A percentile compares a stretch with the other conserved stretches of the same genome.
Conservation (phyloP, 345 rosid species). For the Abelmoschus esculentus region DNA sequence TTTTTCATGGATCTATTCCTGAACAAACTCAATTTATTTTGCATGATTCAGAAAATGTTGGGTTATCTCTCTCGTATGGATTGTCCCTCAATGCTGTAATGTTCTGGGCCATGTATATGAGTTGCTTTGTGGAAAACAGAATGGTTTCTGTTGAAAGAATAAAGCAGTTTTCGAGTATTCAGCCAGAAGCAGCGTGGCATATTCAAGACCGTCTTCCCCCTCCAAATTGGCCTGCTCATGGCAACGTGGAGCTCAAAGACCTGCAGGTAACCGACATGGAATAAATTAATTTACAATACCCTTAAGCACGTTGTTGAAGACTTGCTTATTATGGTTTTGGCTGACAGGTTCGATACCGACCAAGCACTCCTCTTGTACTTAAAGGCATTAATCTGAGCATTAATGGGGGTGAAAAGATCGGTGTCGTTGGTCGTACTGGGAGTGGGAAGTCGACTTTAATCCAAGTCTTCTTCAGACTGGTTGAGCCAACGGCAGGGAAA, state of each 20-base stretch:
- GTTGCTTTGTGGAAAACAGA: constrained; percentile 84
- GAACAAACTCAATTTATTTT: constrained; percentile 5
- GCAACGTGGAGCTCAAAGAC: constrained; percentile 65
- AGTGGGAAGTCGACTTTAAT: constrained; percentile 91
- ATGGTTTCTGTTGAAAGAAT: constrained; percentile 95
- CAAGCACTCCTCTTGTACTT: constrained; percentile 79
- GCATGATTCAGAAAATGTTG: constrained; percentile 60
- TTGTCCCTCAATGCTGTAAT: constrained; percentile 73
- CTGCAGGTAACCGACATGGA: constrained; percentile 46
- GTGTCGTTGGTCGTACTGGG: constrained; percentile 91
- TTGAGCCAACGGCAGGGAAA: constrained; percentile 79
- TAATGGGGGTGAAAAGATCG: constrained; percentile 81
- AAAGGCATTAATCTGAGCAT: constrained; percentile 74
- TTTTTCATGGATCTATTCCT: neutral
- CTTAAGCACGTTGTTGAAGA: neutral
- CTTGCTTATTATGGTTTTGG: constrained; percentile 4
- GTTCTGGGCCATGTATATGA: constrained; percentile 70
- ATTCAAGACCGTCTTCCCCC: constrained; percentile 53
- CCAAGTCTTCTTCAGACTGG: constrained; percentile 84
- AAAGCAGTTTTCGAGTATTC: constrained; percentile 76
- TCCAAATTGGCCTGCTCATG: constrained; percentile 66
- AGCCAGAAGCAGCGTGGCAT: constrained; percentile 75
- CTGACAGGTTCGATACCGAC: constrained; percentile 77
- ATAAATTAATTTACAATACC: neutral
- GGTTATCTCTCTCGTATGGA: constrained; percentile 86